A percentile compares a stretch with the other conserved stretches of the same genome.
phyloP scores from a whole-genome alignment of 305 asterid species.

The Petunia hybrid region DNA sequence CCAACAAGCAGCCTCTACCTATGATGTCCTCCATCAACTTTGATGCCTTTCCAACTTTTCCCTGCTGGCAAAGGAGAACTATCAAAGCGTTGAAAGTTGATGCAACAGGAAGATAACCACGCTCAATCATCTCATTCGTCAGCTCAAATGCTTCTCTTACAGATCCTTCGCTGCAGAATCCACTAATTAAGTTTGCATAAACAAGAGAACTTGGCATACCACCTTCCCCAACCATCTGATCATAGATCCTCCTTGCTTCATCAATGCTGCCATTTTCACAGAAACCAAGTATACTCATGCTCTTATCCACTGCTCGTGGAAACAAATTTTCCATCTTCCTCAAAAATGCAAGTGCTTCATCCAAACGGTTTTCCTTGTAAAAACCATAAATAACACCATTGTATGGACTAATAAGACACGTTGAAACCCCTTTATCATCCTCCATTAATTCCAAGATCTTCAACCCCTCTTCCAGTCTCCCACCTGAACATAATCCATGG shows the following conservation, averaged over 20 bases:
- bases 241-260: slow-evolving; percentile 58
- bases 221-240: slow-evolving; percentile 61
- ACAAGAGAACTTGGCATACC: slow-evolving; percentile 63
- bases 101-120: slow-evolving; percentile 55
- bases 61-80: slow-evolving; percentile 61
- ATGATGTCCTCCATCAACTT: slow-evolving; percentile 72
- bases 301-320: slow-evolving; percentile 64
- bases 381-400: slow-evolving; percentile 79
- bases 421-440: slow-evolving; percentile 45
- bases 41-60: slow-evolving; percentile 53
- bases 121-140: slow-evolving; percentile 60
- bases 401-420: slow-evolving; percentile 58
- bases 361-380: slow-evolving; percentile 54
- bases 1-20: slow-evolving; percentile 56
- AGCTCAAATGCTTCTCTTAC: slow-evolving; percentile 70
- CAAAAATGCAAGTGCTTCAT: slow-evolving; percentile 65
- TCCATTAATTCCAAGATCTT: slow-evolving; percentile 68
- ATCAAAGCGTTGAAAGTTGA: slow-evolving; percentile 61
- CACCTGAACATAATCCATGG: slow-evolving; percentile 65
- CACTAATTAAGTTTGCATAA: slow-evolving; percentile 57
- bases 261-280: slow-evolving; percentile 49
- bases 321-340: slow-evolving; percentile 54
- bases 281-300: slow-evolving; percentile 47
- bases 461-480: slow-evolving; percentile 61
- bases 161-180: slow-evolving; percentile 51